phyloP scores from a whole-genome alignment of 768 basidiomycete genomes.

The Macrocybe gigantea region DNA sequence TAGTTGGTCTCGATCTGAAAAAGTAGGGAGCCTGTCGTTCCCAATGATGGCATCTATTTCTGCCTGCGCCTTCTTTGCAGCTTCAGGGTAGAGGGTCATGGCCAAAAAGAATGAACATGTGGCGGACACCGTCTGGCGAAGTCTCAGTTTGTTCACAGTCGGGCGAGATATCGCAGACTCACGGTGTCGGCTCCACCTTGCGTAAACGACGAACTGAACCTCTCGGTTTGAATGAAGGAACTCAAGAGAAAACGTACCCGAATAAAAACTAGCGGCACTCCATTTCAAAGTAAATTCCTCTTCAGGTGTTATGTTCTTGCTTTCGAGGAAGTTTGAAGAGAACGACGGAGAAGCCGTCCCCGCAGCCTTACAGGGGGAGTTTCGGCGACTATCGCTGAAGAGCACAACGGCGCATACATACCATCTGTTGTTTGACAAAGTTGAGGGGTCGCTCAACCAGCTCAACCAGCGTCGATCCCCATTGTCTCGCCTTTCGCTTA shows the following conservation, averaged over 20 bases:
- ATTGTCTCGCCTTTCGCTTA: conserved; percentile 44
- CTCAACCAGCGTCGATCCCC: conserved; percentile 46
- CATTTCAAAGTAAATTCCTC: conserved; percentile 64
- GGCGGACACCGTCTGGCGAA: conserved; percentile 51
- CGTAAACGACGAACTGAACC: conserved; percentile 1
- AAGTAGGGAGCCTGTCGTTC: conserved; percentile 52
- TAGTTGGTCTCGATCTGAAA: conserved; percentile 48
- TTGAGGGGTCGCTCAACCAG: conserved; percentile 52
- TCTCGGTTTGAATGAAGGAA: not conserved
- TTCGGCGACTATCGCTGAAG: conserved; percentile 1
- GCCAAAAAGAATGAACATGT: conserved; percentile 60
- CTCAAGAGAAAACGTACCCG: conserved; percentile 24
- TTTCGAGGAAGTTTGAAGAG: conserved; percentile 51
- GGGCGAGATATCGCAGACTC: conserved; percentile 11
- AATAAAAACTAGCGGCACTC: conserved; percentile 54
- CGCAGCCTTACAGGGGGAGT: conserved; percentile 33
- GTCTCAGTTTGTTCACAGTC: conserved; percentile 3
- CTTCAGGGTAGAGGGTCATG: conserved; percentile 51
- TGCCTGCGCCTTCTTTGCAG: conserved; percentile 50
- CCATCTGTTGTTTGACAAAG: conserved; percentile 60
- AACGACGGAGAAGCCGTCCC: conserved; percentile 57
- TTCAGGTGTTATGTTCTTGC: conserved; percentile 39
- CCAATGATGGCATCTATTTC: conserved; percentile 61
- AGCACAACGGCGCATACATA: conserved; percentile 16
- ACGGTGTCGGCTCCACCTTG: conserved; percentile 56